Conservation (phyloP, 1,284 basidiomycete genomes). For the Stygiomarasmius scandens region DNA sequence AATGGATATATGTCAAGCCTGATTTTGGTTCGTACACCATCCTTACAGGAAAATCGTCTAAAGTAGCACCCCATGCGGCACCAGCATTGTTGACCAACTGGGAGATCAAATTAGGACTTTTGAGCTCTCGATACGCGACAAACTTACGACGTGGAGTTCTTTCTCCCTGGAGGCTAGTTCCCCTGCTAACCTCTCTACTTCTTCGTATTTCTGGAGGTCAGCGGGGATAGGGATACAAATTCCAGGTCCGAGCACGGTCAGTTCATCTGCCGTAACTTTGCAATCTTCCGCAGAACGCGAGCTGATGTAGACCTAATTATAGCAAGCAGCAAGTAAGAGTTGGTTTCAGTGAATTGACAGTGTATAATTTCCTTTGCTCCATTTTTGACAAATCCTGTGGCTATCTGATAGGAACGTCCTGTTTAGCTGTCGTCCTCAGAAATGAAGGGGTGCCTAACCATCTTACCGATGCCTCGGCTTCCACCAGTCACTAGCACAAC, state of each 20-base stretch:
- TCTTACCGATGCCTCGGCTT: constrained; percentile 71
- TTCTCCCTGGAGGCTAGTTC: constrained; percentile 56
- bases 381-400: constrained; percentile 66
- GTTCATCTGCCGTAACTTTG: constrained; percentile 55
- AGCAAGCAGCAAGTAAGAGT: neutral
- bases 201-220: constrained; percentile 61
- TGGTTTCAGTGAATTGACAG: neutral
- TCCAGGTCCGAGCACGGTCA: constrained; percentile 59
- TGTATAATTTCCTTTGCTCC: constrained; percentile 54
- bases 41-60: constrained; percentile 59
- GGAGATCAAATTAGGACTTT: neutral
- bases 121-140: neutral
- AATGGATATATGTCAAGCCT: constrained; percentile 12
- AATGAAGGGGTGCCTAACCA: constrained; percentile 43
- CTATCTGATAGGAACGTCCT: constrained; percentile 49
- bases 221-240: constrained; percentile 60
- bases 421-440: neutral
- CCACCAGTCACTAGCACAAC: constrained; percentile 74
- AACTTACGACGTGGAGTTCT: constrained; percentile 48
- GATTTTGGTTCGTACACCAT: neutral
- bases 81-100: constrained; percentile 71
- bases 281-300: constrained; percentile 63
- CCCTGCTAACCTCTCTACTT: constrained; percentile 56
- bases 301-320: constrained; percentile 66
- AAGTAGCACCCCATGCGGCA: constrained; percentile 60